These are phyloP conservation scores for Microsporum canis DNA, from an alignment of 2,329 filamentous ascomycete species.

Conservation along the genomic window DNA sequence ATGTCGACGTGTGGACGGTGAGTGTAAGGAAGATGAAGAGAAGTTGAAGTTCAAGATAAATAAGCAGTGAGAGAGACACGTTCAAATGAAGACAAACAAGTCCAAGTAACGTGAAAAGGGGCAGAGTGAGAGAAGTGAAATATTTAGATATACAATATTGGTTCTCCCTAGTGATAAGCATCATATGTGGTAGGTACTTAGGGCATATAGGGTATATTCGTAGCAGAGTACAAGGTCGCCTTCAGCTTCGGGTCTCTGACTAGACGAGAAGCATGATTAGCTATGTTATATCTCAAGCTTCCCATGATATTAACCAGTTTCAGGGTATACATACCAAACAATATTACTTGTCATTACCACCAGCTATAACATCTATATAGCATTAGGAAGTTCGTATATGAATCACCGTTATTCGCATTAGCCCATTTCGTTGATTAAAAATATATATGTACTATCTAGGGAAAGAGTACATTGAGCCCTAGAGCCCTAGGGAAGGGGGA, in stretches of 20 bases:
- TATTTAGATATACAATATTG: background rate
- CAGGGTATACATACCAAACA: too few relatives aligned
- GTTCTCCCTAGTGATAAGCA: background rate
- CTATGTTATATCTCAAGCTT: too few relatives aligned
- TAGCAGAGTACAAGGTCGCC: too few relatives aligned
- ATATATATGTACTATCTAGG: conserved; percentile 1
- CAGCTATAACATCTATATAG: too few relatives aligned
- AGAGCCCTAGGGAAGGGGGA: background rate
- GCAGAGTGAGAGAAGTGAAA: background rate
- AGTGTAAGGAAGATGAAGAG: background rate
- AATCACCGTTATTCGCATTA: background rate
- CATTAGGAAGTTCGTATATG: too few relatives aligned
- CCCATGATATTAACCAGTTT: too few relatives aligned
- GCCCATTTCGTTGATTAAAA: conserved; percentile 2
- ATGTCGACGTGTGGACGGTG: background rate
- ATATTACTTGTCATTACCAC: too few relatives aligned
- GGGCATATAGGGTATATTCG: too few relatives aligned
- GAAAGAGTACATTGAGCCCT: background rate
- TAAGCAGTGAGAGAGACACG: background rate
- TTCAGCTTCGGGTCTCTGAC: too few relatives aligned
- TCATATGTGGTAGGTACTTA: too few relatives aligned
- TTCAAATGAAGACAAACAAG: background rate
- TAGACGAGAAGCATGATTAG: too few relatives aligned
- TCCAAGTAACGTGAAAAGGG: background rate
- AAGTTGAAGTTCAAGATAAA: background rate